These are phyloP conservation scores for Wickerhamiella cacticola DNA, from an alignment of 805 yeast species.

Conservation along the genomic window DNA sequence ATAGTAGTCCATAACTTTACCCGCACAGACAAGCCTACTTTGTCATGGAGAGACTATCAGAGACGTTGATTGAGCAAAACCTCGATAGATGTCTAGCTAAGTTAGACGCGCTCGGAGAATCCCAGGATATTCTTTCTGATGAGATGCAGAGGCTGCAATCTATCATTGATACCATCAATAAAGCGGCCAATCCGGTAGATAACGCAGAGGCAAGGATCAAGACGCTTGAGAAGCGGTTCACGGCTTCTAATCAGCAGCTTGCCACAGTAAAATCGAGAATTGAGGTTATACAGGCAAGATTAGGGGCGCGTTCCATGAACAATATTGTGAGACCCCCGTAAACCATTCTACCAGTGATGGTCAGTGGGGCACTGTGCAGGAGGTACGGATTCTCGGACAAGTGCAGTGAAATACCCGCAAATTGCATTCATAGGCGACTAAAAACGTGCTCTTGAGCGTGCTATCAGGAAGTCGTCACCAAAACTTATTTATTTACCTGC, in stretches of 20 bases:
- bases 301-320: slow-evolving; percentile 20
- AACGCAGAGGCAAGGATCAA: neutral
- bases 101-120: slow-evolving; percentile 2
- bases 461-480: no score
- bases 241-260: neutral
- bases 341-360: no score
- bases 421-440: no score
- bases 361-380: no score
- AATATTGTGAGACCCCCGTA: no score
- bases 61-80: slow-evolving; percentile 6
- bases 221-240: neutral
- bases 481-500: no score
- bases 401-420: no score
- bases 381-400: no score
- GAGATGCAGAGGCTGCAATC: slow-evolving; percentile 6
- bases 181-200: neutral
- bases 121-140: neutral
- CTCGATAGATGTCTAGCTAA: slow-evolving; percentile 9
- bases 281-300: neutral
- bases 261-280: neutral
- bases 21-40: neutral
- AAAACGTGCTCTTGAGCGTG: no score
- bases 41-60: slow-evolving; percentile 8
- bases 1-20: neutral
- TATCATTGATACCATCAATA: neutral